Percentiles rank a stretch among this genome's conserved stretches.
Evolutionary conservation across 2,329 filamentous ascomycete genomes (phyloP).

Genomic region (Chaetothyriales sp.): DNA sequence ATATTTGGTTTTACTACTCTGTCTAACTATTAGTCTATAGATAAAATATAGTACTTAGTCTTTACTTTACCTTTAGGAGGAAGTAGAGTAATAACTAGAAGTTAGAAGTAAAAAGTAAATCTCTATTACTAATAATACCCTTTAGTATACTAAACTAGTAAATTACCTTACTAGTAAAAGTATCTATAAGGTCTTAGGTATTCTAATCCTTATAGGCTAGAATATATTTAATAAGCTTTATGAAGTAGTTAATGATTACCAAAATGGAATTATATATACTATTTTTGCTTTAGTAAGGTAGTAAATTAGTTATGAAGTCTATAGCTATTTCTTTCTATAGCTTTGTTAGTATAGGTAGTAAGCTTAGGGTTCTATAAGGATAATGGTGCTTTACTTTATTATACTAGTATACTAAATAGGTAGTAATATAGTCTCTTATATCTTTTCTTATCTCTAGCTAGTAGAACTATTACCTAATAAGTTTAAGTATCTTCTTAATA

Average conservation of each 20-base stretch:
- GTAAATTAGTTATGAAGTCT: slow-evolving; percentile 6
- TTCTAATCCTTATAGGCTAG: slow-evolving; percentile 1
- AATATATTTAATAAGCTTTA: slow-evolving; percentile 3
- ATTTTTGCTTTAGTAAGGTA: not conserved
- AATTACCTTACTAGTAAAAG: slow-evolving; percentile 6
- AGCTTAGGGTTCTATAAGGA: slow-evolving; percentile 1
- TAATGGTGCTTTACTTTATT: slow-evolving; percentile 2
- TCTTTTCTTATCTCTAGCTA: too few species aligned
- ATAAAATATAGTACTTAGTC: slow-evolving; percentile 5
- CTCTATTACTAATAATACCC: slow-evolving; percentile 3
- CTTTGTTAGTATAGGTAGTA: not conserved
- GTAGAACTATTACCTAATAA: slow-evolving; percentile 2
- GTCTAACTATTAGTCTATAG: slow-evolving; percentile 4
- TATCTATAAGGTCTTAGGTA: slow-evolving; percentile 2
- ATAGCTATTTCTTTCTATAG: slow-evolving; percentile 3
- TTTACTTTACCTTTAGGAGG: slow-evolving; percentile 1
- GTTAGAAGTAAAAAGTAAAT: slow-evolving; percentile 2
- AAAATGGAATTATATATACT: slow-evolving; percentile 5
- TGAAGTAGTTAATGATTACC: slow-evolving; percentile 4
- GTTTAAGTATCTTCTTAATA: not conserved
- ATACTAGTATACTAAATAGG: slow-evolving; percentile 4
- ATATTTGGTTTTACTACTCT: slow-evolving; percentile 4
- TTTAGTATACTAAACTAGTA: slow-evolving; percentile 4
- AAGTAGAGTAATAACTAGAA: slow-evolving; percentile 4
- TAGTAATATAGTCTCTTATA: slow-evolving; percentile 2